Conservation (phyloP, 352 stramenopile species). For the Chrysophaeum taylorii region DNA sequence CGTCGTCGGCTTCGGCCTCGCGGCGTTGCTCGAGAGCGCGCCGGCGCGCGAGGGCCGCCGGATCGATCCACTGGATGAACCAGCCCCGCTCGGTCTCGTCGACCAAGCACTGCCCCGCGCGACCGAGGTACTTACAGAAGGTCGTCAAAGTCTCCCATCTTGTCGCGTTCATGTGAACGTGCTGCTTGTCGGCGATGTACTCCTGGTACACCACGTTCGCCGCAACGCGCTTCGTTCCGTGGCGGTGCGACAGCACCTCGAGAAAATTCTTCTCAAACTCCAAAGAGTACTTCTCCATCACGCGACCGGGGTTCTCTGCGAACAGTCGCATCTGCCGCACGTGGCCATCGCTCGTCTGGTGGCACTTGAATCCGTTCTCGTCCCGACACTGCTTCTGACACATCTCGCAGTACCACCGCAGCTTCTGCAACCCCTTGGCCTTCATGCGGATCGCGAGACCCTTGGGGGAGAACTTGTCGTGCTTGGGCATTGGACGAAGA, state of each 20-base stretch:
- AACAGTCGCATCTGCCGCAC: constrained; percentile 97
- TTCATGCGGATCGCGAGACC: constrained; percentile 58
- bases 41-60: constrained; percentile 45
- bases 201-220: constrained; percentile 97
- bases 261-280: constrained; percentile 91
- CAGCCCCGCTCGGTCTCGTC: constrained; percentile 97
- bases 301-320: constrained; percentile 79
- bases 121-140: constrained; percentile 97
- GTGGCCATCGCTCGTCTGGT: constrained; percentile 91
- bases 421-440: constrained; percentile 84
- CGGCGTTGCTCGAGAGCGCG: constrained; percentile 59
- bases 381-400: constrained; percentile 98
- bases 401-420: constrained; percentile 98
- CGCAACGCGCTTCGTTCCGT: constrained; percentile 89
- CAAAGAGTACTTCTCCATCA: constrained; percentile 62
- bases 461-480: constrained; percentile 34
- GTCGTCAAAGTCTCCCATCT: constrained; percentile 88
- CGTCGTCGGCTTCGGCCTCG: constrained; percentile 72
- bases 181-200: constrained; percentile 95
- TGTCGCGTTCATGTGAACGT: constrained; percentile 99
- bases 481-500: constrained; percentile 13
- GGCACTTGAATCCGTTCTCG: constrained; percentile 99
- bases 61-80: constrained; percentile 89
- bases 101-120: constrained; percentile 86
- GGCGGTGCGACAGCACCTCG: constrained; percentile 77